Evolutionary conservation across 371 early-diverging fungal species (phyloP).

Genomic region (Actinomortierella wolfii): DNA sequence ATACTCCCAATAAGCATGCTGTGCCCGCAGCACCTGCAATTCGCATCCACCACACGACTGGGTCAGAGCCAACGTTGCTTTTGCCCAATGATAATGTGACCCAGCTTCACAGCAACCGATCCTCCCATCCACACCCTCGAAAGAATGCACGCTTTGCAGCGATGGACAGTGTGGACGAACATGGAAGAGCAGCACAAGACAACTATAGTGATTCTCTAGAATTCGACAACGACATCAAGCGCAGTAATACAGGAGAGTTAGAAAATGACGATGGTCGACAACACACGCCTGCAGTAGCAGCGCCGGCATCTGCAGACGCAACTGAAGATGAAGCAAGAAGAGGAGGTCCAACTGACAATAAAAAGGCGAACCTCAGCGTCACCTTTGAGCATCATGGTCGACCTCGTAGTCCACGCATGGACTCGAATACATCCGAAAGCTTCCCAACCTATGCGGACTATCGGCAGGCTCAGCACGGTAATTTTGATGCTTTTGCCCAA

Average conservation of each 20-base stretch:
- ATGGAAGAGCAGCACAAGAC: too few species aligned
- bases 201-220: too few species aligned
- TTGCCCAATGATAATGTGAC: too few species aligned
- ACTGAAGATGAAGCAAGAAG: too few species aligned
- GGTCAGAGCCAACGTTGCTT: background rate
- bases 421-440: conserved; percentile 22
- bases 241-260: background rate
- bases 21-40: conserved; percentile 30
- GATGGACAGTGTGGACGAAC: background rate
- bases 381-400: conserved; percentile 27
- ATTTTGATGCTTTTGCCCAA: conserved; percentile 33
- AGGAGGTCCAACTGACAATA: background rate
- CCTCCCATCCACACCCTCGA: background rate
- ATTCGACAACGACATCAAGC: too few species aligned
- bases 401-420: conserved; percentile 24
- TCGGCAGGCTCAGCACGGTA: conserved; percentile 39
- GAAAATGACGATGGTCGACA: background rate
- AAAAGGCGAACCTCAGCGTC: conserved; percentile 7
- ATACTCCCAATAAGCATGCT: conserved; percentile 30
- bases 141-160: conserved; percentile 24
- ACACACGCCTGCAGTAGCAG: background rate
- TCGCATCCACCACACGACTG: conserved; percentile 21
- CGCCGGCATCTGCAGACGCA: background rate
- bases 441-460: conserved; percentile 44
- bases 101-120: too few species aligned